Evolutionary conservation across 805 yeast species (phyloP), one percentile per base, ranked within the genome.

Genomic region (Dipodascopsis tothii): DNA sequence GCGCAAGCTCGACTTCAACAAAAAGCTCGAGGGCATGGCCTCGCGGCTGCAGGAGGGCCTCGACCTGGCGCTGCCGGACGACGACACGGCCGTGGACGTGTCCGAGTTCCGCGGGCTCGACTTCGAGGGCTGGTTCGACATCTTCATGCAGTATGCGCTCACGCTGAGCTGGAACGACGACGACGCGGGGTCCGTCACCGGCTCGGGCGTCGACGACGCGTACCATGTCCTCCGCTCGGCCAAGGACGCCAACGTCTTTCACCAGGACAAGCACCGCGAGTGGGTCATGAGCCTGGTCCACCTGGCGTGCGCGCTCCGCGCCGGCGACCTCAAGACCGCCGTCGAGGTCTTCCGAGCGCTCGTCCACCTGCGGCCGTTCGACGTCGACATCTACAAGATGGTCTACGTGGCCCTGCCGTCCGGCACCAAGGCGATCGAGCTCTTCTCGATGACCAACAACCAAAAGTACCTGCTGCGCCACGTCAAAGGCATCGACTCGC

Each of bases 391-490:
- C 0, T 69, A 78, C 48, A 77, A 78, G 47, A 60, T 85, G 20
- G 85, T 86, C 60, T 62, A 82, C 58, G 75, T 81, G 37, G 34
- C 82, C 37, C 76, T 83, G 46, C 66, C 81, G 1, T 71, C 82
- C 0, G 87, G 90, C 0, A 66, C 69, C 22, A 66, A 65, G 4
- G 74, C 83, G 1, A 65, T 75, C 55, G 81, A 77, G 11, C 69
- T 74, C 16, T 77, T 81, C 57, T 80, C 84, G 39, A 80, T 82
- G 38, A 78, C 85, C 28, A 84, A 85, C 49, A 90, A 85, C 58
- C 97, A 90, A 56, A 92, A 92, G 61, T 90, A 79, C 59, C 80
- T 90, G 50, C 66, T 92, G 48, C 77, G 98, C 54, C 96, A 88
- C 55, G 69, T 90, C 51, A 92, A 90, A 59, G 94, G 95, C 0